A percentile compares a stretch with the other conserved stretches of the same genome.
These are phyloP conservation scores for Salix dunnii DNA, from an alignment of 345 rosid species.

Conservation along the genomic window DNA sequence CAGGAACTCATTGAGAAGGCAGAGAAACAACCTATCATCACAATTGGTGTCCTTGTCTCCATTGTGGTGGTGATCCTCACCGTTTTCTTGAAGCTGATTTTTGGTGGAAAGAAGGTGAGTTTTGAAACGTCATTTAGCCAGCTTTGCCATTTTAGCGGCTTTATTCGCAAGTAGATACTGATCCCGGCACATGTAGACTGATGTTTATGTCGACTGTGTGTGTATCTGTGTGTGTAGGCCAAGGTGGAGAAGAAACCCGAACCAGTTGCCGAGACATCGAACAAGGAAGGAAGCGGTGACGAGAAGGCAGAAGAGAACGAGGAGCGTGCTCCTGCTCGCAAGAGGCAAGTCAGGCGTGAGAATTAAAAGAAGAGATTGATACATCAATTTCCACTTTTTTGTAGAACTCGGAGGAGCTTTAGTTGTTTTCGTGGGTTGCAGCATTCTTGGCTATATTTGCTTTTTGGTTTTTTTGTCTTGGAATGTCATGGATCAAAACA, in stretches of 20 bases:
- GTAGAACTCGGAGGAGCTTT: slow-evolving; percentile 16
- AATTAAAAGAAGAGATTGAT: slow-evolving; percentile 24
- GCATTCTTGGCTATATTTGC: slow-evolving; percentile 13
- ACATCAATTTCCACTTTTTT: slow-evolving; percentile 19
- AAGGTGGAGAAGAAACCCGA: slow-evolving; percentile 35
- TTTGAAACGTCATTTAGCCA: background rate
- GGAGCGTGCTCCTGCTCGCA: slow-evolving; percentile 43
- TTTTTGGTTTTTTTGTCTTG: background rate
- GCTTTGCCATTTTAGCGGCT: background rate
- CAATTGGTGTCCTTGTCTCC: slow-evolving; percentile 55
- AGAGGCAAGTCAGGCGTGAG: slow-evolving; percentile 54
- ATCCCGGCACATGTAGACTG: background rate
- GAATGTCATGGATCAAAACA: background rate
- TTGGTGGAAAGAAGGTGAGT: slow-evolving; percentile 68
- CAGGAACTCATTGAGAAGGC: slow-evolving; percentile 78
- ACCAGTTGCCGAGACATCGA: slow-evolving; percentile 46
- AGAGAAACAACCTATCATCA: slow-evolving; percentile 63
- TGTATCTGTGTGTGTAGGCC: slow-evolving; percentile 30
- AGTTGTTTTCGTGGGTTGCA: slow-evolving; percentile 19
- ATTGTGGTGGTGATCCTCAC: slow-evolving; percentile 45
- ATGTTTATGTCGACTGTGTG: background rate
- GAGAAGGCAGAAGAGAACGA: slow-evolving; percentile 45
- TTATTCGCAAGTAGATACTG: no score
- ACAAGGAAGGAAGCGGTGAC: slow-evolving; percentile 35
- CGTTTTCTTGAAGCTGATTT: slow-evolving; percentile 45